These are phyloP conservation scores for Ogataea nitratoaversa DNA, from an alignment of 805 yeast species.

Conservation along the genomic window DNA sequence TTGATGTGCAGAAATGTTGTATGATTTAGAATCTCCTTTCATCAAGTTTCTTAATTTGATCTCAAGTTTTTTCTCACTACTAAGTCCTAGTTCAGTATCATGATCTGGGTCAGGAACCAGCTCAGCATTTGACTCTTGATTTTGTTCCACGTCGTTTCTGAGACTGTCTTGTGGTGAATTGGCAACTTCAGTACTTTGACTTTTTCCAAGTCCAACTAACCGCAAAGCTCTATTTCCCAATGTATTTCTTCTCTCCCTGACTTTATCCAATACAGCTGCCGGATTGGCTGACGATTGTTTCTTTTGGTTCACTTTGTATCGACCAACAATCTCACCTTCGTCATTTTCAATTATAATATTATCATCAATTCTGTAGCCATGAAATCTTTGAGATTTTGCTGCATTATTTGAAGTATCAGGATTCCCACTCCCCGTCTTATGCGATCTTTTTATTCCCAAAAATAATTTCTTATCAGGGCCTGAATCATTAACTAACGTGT, in stretches of 20 bases:
- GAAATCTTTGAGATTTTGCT: conserved; percentile 31
- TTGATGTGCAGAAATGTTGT: conserved; percentile 4
- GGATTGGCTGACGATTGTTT: conserved; percentile 5
- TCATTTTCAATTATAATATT: conserved; percentile 79
- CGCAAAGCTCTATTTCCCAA: conserved; percentile 19
- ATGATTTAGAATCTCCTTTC: conserved; percentile 21
- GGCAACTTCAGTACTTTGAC: conserved; percentile 5
- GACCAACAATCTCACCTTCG: conserved; percentile 86
- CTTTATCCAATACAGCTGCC: background rate
- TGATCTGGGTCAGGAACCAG: conserved; percentile 17
- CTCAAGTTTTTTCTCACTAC: conserved; percentile 19
- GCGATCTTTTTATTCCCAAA: conserved; percentile 10
- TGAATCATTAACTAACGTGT: conserved; percentile 13
- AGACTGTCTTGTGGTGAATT: conserved; percentile 2
- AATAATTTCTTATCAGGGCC: conserved; percentile 10
- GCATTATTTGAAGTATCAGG: background rate
- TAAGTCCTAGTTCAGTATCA: background rate
- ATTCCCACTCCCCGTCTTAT: conserved; percentile 2
- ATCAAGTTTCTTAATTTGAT: conserved; percentile 23
- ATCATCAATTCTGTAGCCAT: conserved; percentile 78
- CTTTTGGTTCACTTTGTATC: conserved; percentile 65
- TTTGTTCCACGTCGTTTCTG: conserved; percentile 19
- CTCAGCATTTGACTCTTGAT: conserved; percentile 15
- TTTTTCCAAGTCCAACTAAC: conserved; percentile 24
- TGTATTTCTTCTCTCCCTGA: conserved; percentile 10